Evolutionary conservation across 164 flowering plant species (phyloP), one percentile per base, ranked within the genome.

Genomic region (Piper betle): DNA sequence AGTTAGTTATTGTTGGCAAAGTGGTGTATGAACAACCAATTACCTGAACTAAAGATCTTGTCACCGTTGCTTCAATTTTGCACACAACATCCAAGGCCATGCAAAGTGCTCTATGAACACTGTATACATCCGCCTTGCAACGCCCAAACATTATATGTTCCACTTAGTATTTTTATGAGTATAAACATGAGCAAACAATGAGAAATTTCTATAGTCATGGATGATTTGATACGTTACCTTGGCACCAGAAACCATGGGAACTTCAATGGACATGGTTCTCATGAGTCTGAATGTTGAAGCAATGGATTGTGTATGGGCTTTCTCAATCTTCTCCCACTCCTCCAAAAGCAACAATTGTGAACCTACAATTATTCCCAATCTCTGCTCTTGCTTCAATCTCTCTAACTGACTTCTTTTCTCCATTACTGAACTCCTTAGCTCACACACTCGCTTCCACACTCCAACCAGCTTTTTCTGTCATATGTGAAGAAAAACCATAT

Each of bases 271-370:
- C 1, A 71, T 11, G 15, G 79, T 75, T 1, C 69, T 71, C 12
- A 88, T 67, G 54, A 69, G 73, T 53, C 78, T 70, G 0, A 63
- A 61, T 39, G 82, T 37, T 57, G 72, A 77, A 37, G 78, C 63
- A 13, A 88, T 68, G 4, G 88, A 84, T 72, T 84, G 88, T 50
- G 53, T 65, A 64, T 84, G 79, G 66, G 62, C 83, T 19, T 52
- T 72, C 38, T 88, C 88, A 19, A 86, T 52, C 52, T 71, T 80
- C 20, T 72, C 70, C 88, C 90, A 88, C 57, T 80, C 74, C 6
- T 71, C 61, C 0, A 88, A 83, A 8, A 80, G 56, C 39, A 16
- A n/a, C n/a, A 80, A 52, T 53, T 88, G 78, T 10, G 74, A 69
- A 19, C 52, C 58, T 6, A 83, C 6, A 40, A 86, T 75, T 4